Evolutionary conservation across 2,329 filamentous ascomycete genomes (phyloP), one percentile per base, ranked within the genome.

Genomic region (Mollisiaceae sp.): DNA sequence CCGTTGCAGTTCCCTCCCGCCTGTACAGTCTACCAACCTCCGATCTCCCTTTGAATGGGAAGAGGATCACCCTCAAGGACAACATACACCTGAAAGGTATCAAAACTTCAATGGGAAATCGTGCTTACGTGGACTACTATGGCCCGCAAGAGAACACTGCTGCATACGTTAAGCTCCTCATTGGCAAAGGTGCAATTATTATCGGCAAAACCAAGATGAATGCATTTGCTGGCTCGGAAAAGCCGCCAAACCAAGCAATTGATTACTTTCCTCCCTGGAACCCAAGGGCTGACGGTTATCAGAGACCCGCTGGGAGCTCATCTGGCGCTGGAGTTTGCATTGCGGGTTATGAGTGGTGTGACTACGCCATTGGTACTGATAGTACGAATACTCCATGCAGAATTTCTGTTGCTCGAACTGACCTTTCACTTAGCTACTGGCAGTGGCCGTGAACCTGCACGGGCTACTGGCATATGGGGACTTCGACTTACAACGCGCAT

Each of bases 1-100:
- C 27, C 27, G 6, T 83, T 89, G 0, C 89, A 92, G 73, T 80
- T 87, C 1, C 92, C 92, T 0, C 87, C 85, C 4, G 79, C 89
- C 52, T 92, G 18, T 67, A 64, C 54, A 39, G 41, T n/a, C 45
- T 22, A 27, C 12, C 9, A 14, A 39, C 52, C 6, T 2, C 27
- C 32, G 43, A 59, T 2, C 41, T 39, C 77, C 86, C 0, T 83
- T 86, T 68, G 83, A 84, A 4, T 82, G 82, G 54, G 83, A 77
- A 75, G 82, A 3, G 87, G 9, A 75, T 89, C 0, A 86, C 82
- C 0, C 79, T 89, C 63, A 89, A 89, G 75, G 87, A 89, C 66
- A 85, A 87, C 55, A 86, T 82, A 71, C 79, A 86, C 66, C 73
- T 89, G 39, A 79, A 81, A 36, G 87, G 87, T 1, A 75, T 87